Conservation (phyloP, 805 yeast genomes). For the Candida silvicultrix region DNA sequence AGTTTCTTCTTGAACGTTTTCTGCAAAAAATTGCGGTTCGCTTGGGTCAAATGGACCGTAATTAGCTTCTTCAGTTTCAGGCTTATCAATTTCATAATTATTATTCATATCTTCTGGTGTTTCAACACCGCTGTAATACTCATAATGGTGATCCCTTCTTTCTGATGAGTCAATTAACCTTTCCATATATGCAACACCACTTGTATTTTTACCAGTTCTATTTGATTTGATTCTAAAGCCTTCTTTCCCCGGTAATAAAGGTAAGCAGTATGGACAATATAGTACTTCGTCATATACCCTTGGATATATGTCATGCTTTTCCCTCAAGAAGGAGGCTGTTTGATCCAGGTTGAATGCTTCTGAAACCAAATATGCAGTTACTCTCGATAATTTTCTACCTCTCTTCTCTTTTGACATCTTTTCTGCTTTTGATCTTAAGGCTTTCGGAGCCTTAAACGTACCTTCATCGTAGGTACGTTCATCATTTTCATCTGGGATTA, state of each 20-base stretch:
- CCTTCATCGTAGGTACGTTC: constrained; percentile 10
- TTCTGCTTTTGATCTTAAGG: constrained; percentile 36
- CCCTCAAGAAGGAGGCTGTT: constrained; percentile 56
- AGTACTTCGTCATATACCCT: constrained; percentile 89
- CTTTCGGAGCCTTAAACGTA: constrained; percentile 1
- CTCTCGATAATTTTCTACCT: constrained; percentile 64
- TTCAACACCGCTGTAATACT: constrained; percentile 75
- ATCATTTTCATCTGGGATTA: constrained; percentile 58
- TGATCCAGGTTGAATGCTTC: constrained; percentile 68
- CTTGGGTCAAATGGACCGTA: constrained; percentile 76
- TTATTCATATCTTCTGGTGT: constrained; percentile 50
- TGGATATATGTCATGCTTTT: constrained; percentile 78
- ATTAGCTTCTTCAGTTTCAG: constrained; percentile 22
- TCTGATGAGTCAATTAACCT: constrained; percentile 73
- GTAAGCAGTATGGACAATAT: constrained; percentile 84
- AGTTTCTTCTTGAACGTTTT: constrained; percentile 21
- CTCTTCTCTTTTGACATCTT: constrained; percentile 39
- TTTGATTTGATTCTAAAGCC: constrained; percentile 74
- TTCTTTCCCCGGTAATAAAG: constrained; percentile 77
- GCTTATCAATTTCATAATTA: constrained; percentile 30
- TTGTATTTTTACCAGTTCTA: constrained; percentile 30
- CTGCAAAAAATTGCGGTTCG: constrained; percentile 86
- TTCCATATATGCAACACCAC: constrained; percentile 53
- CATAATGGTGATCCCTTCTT: constrained; percentile 86
- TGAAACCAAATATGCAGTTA: constrained; percentile 87